Evolutionary conservation across 768 basidiomycete species (phyloP), one percentile per base, ranked within the genome.

Genomic region (Fistulinella prunicolor): DNA sequence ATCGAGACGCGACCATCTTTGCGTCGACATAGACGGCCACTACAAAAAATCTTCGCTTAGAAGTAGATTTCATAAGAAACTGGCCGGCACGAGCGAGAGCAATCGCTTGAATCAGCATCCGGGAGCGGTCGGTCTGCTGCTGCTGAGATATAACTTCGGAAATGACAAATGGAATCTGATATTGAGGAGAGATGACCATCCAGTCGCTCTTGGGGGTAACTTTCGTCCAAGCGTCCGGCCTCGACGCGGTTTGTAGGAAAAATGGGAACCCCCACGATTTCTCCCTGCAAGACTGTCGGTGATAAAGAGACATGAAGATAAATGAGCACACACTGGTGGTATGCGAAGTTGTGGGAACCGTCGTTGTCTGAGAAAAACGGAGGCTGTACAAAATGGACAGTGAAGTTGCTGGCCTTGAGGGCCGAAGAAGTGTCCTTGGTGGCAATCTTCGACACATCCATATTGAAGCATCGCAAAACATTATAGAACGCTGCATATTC

Each of bases 41-140:
- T 2, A 59, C 34, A 9, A 59, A 59, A 41, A 56, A 53, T 0
- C 10, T n/a, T 6, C 9, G n/a, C 19, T 21, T 35, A 5, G 44
- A 28, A 9, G 6, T 6, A 1, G 22, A 6, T 30, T 26, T 4
- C 13, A 50, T 4, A 2, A 56, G 38, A 12, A 9, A 32, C 7
- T 45, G 19, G 5, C 50, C 48, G 0, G 36, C 12, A 1, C 48
- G 41, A 1, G 44, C 54, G 13, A 45, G 14, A 2, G 46, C 22
- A 2, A 40, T 59, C 2, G 48, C 54, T 22, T 59, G n/a, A 16
- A 59, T 4, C 7, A 59, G 54, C 57, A 59, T 59, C 2, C 49
- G 35, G 9, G 1, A 35, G 8, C 36, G 38, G 14, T 38, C 47
- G 0, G 0, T 1, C 20, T 45, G 9, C 2, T 13, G 1, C 19